phyloP scores from a whole-genome alignment of 1,139 yeast genomes.

The Pichia sorboxylosa region DNA sequence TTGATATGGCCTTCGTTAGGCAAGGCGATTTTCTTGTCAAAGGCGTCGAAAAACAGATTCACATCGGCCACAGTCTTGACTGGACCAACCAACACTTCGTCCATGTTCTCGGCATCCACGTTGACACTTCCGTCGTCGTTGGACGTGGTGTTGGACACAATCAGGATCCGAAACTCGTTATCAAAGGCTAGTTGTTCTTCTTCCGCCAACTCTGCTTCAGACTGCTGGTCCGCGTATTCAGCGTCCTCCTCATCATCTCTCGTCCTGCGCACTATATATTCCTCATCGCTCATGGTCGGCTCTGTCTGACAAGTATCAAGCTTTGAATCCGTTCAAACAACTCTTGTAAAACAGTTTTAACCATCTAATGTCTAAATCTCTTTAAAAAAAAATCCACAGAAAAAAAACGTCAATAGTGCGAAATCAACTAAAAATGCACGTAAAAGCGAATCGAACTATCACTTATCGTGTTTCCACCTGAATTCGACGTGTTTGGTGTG shows the following conservation, averaged over 20 bases:
- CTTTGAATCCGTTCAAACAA: too few species aligned
- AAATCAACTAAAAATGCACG: too few species aligned
- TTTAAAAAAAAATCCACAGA: too few species aligned
- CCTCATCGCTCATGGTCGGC: constrained; percentile 12
- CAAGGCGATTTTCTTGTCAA: constrained; percentile 48
- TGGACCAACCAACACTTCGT: constrained; percentile 31
- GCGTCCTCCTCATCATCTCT: constrained; percentile 6
- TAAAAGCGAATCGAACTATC: too few species aligned
- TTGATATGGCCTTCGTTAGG: constrained; percentile 60
- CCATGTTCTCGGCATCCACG: constrained; percentile 38
- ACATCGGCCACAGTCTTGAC: constrained; percentile 25
- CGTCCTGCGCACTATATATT: constrained; percentile 11
- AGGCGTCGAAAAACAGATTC: constrained; percentile 49
- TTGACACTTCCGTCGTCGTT: constrained; percentile 4
- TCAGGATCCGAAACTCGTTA: constrained; percentile 20
- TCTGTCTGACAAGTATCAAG: too few species aligned
- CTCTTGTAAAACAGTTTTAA: too few species aligned
- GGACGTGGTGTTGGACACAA: constrained; percentile 12
- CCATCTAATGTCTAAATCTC: too few species aligned
- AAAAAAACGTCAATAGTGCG: too few species aligned
- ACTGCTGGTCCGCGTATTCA: not conserved
- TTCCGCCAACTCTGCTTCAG: not conserved
- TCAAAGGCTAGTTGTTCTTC: constrained; percentile 11
- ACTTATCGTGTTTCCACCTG: too few species aligned
- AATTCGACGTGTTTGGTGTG: too few species aligned